These are phyloP conservation scores for Rhizopus stolonifer DNA, from an alignment of 371 early-diverging fungal genomes.

Conservation along the genomic window DNA sequence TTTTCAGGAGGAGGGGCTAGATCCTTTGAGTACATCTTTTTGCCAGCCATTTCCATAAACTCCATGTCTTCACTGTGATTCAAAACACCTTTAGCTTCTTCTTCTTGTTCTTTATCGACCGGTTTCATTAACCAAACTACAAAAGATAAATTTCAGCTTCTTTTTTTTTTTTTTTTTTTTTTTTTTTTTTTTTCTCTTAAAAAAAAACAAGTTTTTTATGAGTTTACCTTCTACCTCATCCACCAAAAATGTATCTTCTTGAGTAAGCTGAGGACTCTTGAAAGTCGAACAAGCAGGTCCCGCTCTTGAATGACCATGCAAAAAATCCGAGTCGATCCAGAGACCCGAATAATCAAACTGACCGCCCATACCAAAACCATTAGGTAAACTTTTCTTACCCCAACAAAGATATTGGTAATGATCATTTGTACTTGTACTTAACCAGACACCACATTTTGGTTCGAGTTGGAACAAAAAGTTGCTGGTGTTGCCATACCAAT, in stretches of 20 bases:
- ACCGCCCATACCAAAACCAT: conserved; percentile 85
- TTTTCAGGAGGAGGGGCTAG: conserved; percentile 45
- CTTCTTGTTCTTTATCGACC: conserved; percentile 57
- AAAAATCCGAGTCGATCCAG: conserved; percentile 72
- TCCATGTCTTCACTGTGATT: conserved; percentile 74
- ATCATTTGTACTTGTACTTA: conserved; percentile 52
- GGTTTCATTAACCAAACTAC: conserved; percentile 73
- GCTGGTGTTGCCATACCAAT: conserved; percentile 71
- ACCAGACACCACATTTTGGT: conserved; percentile 4
- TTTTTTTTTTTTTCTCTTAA: too few relatives aligned
- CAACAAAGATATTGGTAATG: conserved; percentile 84
- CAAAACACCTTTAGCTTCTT: conserved; percentile 57
- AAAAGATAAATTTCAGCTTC: too few relatives aligned
- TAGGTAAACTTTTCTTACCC: conserved; percentile 81
- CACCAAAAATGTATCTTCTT: conserved; percentile 59
- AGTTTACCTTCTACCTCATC: conserved; percentile 72
- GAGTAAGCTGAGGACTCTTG: conserved; percentile 60
- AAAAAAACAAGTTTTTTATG: background rate
- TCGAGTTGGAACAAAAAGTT: conserved; percentile 62
- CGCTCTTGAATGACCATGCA: conserved; percentile 72
- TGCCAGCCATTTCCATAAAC: conserved; percentile 86
- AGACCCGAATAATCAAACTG: conserved; percentile 85
- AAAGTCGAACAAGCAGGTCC: conserved; percentile 71
- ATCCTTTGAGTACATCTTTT: conserved; percentile 76
- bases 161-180: too few relatives aligned